These are phyloP conservation scores for Phytopythium chamaehyphon DNA, from an alignment of 352 stramenopile genomes.

Conservation along the genomic window DNA sequence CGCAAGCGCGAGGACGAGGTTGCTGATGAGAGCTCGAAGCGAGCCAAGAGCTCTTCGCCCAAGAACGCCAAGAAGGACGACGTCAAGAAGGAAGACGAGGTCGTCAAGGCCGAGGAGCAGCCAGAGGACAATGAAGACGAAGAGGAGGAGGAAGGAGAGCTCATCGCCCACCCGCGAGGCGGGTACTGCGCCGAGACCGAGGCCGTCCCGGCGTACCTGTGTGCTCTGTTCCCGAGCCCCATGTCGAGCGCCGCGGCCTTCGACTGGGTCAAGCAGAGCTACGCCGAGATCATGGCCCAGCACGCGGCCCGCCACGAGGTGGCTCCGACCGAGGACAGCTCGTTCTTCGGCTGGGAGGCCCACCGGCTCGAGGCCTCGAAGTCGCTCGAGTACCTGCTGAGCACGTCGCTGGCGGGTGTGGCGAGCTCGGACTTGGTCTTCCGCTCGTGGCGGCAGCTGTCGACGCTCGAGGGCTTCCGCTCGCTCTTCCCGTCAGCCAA, in stretches of 20 bases:
- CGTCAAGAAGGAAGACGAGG: slow-evolving; percentile 6
- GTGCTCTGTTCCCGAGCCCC: slow-evolving; percentile 28
- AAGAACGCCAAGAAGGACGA: slow-evolving; percentile 1
- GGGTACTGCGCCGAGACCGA: slow-evolving; percentile 40
- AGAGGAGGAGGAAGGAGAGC: slow-evolving; percentile 11
- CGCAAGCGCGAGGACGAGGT: slow-evolving; percentile 21
- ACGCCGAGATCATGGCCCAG: slow-evolving; percentile 34
- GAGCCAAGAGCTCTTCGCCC: no score
- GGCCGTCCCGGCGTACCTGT: slow-evolving; percentile 30
- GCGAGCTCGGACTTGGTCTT: slow-evolving; percentile 36
- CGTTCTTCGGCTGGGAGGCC: slow-evolving; percentile 32
- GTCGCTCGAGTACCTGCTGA: slow-evolving; percentile 29
- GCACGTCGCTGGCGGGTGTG: slow-evolving; percentile 22
- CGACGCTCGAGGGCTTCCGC: slow-evolving; percentile 19
- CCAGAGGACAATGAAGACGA: slow-evolving; percentile 1
- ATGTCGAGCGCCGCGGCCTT: slow-evolving; percentile 32
- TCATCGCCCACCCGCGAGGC: slow-evolving; percentile 7
- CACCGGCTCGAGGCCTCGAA: slow-evolving; percentile 10
- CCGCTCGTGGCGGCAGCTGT: slow-evolving; percentile 37
- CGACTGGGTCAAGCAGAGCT: slow-evolving; percentile 49
- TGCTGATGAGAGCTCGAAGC: slow-evolving; percentile 3
- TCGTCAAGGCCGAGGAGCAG: neutral
- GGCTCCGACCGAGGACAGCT: neutral
- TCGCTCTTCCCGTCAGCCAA: slow-evolving; percentile 35
- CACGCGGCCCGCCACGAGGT: slow-evolving; percentile 13